These are phyloP conservation scores for Phytophthora palmivora DNA, from an alignment of 352 stramenopile species.

Conservation along the genomic window DNA sequence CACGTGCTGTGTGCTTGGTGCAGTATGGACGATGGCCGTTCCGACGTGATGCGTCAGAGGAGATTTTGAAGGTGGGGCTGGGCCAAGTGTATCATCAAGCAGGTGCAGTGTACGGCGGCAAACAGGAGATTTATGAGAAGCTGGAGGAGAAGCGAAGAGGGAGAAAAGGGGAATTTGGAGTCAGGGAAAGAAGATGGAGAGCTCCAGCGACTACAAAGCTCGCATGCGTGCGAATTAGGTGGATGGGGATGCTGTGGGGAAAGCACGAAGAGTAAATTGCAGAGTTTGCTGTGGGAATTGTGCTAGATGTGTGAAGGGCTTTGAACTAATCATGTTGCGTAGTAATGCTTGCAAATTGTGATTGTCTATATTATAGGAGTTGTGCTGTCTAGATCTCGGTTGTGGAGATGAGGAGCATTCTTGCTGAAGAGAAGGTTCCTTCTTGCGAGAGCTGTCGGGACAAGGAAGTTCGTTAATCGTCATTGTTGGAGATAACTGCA, in stretches of 20 bases:
- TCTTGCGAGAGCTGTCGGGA: constrained; percentile 25
- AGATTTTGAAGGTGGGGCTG: constrained; percentile 81
- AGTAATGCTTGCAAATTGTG: not conserved
- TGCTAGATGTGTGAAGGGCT: not conserved
- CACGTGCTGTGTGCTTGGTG: constrained; percentile 84
- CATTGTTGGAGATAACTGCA: no score
- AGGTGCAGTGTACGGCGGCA: constrained; percentile 83
- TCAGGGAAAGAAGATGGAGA: constrained; percentile 77
- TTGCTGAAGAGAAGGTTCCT: constrained; percentile 27
- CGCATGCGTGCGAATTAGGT: constrained; percentile 54
- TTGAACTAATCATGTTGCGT: not conserved
- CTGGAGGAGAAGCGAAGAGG: constrained; percentile 71
- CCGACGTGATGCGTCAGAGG: constrained; percentile 77
- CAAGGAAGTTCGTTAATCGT: constrained; percentile 6
- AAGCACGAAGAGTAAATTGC: no score
- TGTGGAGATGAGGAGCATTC: constrained; percentile 4
- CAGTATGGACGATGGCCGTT: constrained; percentile 85
- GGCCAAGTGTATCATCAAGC: constrained; percentile 79
- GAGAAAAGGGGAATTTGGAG: constrained; percentile 81
- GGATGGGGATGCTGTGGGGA: no score
- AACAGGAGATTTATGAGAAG: constrained; percentile 68
- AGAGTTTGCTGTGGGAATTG: not conserved
- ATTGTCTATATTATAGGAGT: constrained; percentile 30
- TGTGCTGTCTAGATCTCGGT: constrained; percentile 13
- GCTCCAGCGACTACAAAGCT: constrained; percentile 80